Evolutionary conservation across 2,329 filamentous ascomycete genomes (phyloP), one percentile per base, ranked within the genome.

Genomic region (Monosporascus sp.): DNA sequence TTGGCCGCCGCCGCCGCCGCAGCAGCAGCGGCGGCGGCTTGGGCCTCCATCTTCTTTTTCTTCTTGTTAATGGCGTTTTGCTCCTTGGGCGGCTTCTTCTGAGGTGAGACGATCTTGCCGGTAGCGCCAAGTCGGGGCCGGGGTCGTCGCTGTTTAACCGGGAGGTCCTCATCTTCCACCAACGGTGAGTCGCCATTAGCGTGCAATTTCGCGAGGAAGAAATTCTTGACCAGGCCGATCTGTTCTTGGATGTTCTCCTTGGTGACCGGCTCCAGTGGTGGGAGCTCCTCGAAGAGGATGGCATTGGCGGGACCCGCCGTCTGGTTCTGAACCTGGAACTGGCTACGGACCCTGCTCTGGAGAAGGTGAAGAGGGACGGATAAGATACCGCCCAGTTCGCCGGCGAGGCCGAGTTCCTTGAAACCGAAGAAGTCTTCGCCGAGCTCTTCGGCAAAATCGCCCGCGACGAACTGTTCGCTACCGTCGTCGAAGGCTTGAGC

Each of bases 341-440:
- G 88, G 65, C 80, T 93, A 67, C 90, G 86, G 64, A 99, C 90
- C 63, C 93, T 86, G 61, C 90, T 91, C 68, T 97, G 94, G 27
- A 99, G 82, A 20, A 99, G 82, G 73, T 99, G 94, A 54, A 99
- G 79, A 24, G 95, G 94, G 37, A 99, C 94, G 50, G 89, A 92
- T 56, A 97, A 82, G 60, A 88, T 88, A 35, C 93, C 87, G 18
- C 92, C 92, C 67, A 97, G 88, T 68, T 99, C 94, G 62, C 86
- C 87, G 65, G 96, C 91, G 54, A 99, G 80, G 44, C 94, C 94
- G 46, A 99, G 82, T 55, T 96, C 92, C 67, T 91, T 92, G 81
- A 99, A 97, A 27, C 94, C 94, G 66, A 99, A 99, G 81, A 97
- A 99, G 73, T 99, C 94, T 75, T 99, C 94, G 56, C 92, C 93